Base-by-base conservation (phyloP, 2,329 filamentous ascomycete species). In the Fusarium sp. region DNA sequence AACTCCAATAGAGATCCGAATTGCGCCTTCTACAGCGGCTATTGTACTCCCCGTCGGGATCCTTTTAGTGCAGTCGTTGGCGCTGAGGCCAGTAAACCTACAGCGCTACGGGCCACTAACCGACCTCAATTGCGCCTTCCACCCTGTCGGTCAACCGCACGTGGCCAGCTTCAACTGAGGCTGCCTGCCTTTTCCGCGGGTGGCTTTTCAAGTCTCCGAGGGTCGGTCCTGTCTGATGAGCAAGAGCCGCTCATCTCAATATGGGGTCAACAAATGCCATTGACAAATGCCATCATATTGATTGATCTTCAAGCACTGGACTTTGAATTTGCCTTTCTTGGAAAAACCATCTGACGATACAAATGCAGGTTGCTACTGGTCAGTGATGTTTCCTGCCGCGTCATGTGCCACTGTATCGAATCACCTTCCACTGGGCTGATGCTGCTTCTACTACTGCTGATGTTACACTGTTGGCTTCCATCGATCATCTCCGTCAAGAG, bases 401-500 rank as follows among this genome's bases (percentile, higher is more conserved):
- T 65, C 67, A 71, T 63, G 66, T 69, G 63, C 53, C 46, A 48
- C 18, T 50, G 24, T n/a, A 53, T 69, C 66, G 58, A 53, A 61
- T 69, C 66, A 70, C 59, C 42, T 57, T 64, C 40, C 45, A 42
- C 61, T 64, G 59, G 61, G 61, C 44, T 49, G 61, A 64, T 64
- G 59, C 26, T 45, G 56, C n/a, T 58, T 40, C 51, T 40, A 18
- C 38, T 26, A 43, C 54, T 58, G 44, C 58, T 60, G 49, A 54
- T 57, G 40, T 31, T 50, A 39, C 26, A 33, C 8, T 43, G 56
- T 22, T 56, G 24, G 18, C 43, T 58, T 65, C 46, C 59, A 18
- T 40, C 54, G 31, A 68, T 65, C 57, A 49, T 69, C 62, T 48
- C 65, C 50, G 50, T 54, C 43, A 53, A 31, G 45, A 50, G 36